A percentile compares a stretch with the other conserved stretches of the same genome.
phyloP scores from a whole-genome alignment of 2,329 filamentous ascomycete species.

The Phialocephala sp. region DNA sequence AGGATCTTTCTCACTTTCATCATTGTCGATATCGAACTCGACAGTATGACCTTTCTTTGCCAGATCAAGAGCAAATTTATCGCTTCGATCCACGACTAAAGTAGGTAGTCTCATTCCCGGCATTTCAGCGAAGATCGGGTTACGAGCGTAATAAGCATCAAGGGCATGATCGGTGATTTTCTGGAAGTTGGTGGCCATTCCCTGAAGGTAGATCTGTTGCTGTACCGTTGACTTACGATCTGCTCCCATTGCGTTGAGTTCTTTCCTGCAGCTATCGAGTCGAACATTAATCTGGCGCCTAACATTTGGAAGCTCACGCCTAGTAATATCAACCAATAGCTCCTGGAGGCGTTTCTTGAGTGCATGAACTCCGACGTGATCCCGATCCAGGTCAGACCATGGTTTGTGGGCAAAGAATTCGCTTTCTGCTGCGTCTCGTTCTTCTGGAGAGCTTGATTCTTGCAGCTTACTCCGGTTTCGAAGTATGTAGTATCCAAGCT shows the following conservation, averaged over 20 bases:
- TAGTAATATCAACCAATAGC: slow-evolving; percentile 22
- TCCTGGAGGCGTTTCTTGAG: slow-evolving; percentile 25
- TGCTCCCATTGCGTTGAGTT: slow-evolving; percentile 17
- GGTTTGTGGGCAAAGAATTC: slow-evolving; percentile 21
- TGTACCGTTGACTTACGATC: slow-evolving; percentile 18
- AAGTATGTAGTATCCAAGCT: neutral
- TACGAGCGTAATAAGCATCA: slow-evolving; percentile 22
- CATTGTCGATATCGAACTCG: slow-evolving; percentile 3
- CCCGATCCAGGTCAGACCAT: slow-evolving; percentile 20
- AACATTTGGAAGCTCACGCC: slow-evolving; percentile 30
- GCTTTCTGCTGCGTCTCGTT: slow-evolving; percentile 9
- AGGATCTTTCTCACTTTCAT: neutral
- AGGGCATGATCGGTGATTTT: slow-evolving; percentile 23
- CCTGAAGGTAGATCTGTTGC: slow-evolving; percentile 23
- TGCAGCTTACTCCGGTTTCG: neutral
- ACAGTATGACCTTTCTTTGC: slow-evolving; percentile 23
- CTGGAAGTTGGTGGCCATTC: slow-evolving; percentile 23
- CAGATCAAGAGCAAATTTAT: slow-evolving; percentile 22
- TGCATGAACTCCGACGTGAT: slow-evolving; percentile 23
- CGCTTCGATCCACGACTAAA: slow-evolving; percentile 19
- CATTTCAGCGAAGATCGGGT: slow-evolving; percentile 16
- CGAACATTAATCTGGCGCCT: slow-evolving; percentile 19
- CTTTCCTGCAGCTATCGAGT: slow-evolving; percentile 12
- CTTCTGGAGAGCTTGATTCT: neutral
- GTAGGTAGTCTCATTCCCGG: slow-evolving; percentile 23